phyloP scores from a whole-genome alignment of 371 early-diverging fungal genomes.

The Rhizopus delemar region DNA sequence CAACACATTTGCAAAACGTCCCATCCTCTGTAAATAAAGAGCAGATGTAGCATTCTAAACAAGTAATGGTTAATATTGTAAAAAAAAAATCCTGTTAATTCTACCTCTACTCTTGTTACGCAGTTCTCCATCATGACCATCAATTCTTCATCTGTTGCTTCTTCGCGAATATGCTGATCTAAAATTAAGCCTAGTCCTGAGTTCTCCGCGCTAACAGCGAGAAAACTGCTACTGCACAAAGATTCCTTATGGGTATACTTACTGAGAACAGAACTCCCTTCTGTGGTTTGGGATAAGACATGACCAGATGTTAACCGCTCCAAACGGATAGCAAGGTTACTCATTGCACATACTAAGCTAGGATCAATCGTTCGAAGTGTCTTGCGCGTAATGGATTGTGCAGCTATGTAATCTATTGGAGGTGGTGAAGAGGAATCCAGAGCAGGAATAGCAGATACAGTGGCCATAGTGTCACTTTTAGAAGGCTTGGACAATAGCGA shows the following conservation, averaged over 20 bases:
- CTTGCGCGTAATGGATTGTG: neutral
- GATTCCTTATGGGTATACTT: neutral
- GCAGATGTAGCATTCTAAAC: slow-evolving; percentile 54
- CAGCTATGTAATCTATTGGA: neutral
- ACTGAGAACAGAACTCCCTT: slow-evolving; percentile 10
- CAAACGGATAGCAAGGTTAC: slow-evolving; percentile 49
- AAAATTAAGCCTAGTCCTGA: slow-evolving; percentile 21
- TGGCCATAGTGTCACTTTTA: neutral
- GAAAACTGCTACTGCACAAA: slow-evolving; percentile 1
- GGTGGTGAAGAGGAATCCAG: neutral
- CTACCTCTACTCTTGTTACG: slow-evolving; percentile 48
- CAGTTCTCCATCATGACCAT: slow-evolving; percentile 42
- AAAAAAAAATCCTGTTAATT: neutral
- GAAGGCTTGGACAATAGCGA: neutral
- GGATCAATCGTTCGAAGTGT: slow-evolving; percentile 34
- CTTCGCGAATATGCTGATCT: slow-evolving; percentile 44
- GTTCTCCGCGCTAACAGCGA: neutral
- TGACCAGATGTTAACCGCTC: slow-evolving; percentile 52
- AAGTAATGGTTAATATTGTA: neutral
- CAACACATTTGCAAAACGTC: slow-evolving; percentile 47
- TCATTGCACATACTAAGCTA: slow-evolving; percentile 38
- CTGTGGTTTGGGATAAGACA: neutral
- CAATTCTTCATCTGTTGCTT: slow-evolving; percentile 51
- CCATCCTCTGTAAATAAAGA: slow-evolving; percentile 50
- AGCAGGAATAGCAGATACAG: neutral